Percentiles rank a stretch among this genome's conserved stretches.
These are phyloP conservation scores for Antitrichia curtipendula DNA, from an alignment of 225 moss, liverwort and hornwort species.

Conservation along the genomic window DNA sequence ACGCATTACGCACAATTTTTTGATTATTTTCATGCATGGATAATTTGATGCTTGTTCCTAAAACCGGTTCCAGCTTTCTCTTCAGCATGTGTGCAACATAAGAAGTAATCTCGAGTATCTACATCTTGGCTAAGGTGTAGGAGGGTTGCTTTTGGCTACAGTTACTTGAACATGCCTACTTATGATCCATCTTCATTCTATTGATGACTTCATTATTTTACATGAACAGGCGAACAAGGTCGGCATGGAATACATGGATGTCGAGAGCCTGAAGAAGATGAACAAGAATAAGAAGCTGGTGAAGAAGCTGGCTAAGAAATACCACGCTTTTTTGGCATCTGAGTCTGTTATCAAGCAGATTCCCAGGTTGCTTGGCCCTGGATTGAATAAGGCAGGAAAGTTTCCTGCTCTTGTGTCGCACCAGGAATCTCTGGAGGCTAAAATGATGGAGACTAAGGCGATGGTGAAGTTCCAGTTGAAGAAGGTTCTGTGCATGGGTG, in stretches of 20 bases:
- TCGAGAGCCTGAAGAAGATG: slow-evolving; percentile 47
- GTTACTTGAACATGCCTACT: too few species aligned
- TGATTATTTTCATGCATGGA: too few species aligned
- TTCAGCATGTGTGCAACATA: too few species aligned
- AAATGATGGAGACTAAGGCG: slow-evolving; percentile 45
- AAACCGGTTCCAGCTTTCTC: too few species aligned
- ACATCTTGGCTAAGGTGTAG: background rate
- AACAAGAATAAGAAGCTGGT: slow-evolving; percentile 59
- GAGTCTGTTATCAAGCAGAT: slow-evolving; percentile 53
- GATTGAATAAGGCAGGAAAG: slow-evolving; percentile 50
- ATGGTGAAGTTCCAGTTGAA: slow-evolving; percentile 62
- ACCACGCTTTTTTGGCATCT: slow-evolving; percentile 45
- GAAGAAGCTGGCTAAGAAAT: slow-evolving; percentile 46
- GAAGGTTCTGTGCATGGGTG: slow-evolving; percentile 56
- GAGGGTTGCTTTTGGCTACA: background rate
- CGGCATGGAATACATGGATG: slow-evolving; percentile 45
- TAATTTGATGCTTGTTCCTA: background rate
- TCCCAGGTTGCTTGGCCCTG: slow-evolving; percentile 20
- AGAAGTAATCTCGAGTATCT: background rate
- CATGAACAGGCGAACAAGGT: slow-evolving; percentile 23
- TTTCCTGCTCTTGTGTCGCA: slow-evolving; percentile 48
- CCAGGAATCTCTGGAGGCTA: slow-evolving; percentile 46
- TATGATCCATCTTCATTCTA: background rate
- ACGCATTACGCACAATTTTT: background rate
- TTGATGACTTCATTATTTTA: background rate